Percentiles rank a stretch among this genome's conserved stretches.
phyloP scores from a whole-genome alignment of 257 asterid genomes.

The Agastache rugosa region DNA sequence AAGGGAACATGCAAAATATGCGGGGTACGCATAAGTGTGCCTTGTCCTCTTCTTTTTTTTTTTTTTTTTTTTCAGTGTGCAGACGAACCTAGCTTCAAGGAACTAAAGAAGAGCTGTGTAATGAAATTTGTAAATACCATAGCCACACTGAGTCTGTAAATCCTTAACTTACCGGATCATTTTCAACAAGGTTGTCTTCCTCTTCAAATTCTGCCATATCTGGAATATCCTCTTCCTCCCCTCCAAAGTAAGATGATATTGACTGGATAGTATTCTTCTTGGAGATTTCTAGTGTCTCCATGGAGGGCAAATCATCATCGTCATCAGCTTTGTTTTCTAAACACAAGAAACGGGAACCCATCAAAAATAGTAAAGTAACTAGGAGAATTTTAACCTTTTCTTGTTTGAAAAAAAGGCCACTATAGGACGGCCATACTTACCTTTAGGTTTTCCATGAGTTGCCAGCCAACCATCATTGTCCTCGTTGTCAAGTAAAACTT shows the following conservation, averaged over 20 bases:
- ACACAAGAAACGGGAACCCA: slow-evolving; percentile 36
- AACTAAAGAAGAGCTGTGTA: neutral
- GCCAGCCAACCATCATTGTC: slow-evolving; percentile 98
- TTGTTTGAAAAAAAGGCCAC: neutral
- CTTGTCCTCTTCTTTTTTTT: neutral
- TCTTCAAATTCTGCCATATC: slow-evolving; percentile 91
- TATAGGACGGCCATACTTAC: slow-evolving; percentile 36
- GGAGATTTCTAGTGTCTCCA: slow-evolving; percentile 83
- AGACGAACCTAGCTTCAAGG: neutral
- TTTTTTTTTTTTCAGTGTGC: slow-evolving; percentile 1
- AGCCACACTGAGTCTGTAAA: slow-evolving; percentile 10
- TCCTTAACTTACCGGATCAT: slow-evolving; percentile 76
- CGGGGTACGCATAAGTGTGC: slow-evolving; percentile 4
- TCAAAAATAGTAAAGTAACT: slow-evolving; percentile 1
- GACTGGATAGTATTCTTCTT: slow-evolving; percentile 71
- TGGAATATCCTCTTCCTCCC: slow-evolving; percentile 92
- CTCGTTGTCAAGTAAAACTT: slow-evolving; percentile 84
- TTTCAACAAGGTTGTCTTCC: slow-evolving; percentile 76
- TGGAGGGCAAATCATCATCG: slow-evolving; percentile 83
- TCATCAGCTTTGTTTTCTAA: slow-evolving; percentile 68
- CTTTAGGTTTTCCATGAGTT: slow-evolving; percentile 94
- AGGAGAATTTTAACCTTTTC: neutral
- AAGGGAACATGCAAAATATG: slow-evolving; percentile 7
- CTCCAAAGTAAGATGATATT: slow-evolving; percentile 84
- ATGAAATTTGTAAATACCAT: neutral